Conservation (phyloP, 176 grass and related monocot genomes). For the maize (Zea mays) region Zm-B73-REFERENCE-NAM-5.0 NC_050105.1:141419501-141420000, state of each 20-base stretch:
- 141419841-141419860: constrained; percentile 52
- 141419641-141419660: constrained; percentile 15
- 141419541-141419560: constrained; percentile 49
- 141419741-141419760: constrained; percentile 39
- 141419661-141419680: constrained; percentile 68
- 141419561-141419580: constrained; percentile 53
- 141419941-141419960: constrained; percentile 63
- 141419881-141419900: constrained; percentile 28
- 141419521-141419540: constrained; percentile 66
- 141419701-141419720: constrained; percentile 71
- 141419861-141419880: constrained; percentile 35
- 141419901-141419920: constrained; percentile 61
- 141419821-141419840: constrained; percentile 55
- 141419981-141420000: constrained; percentile 85
- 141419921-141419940: constrained; percentile 72
- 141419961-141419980: constrained; percentile 89
- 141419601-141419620: constrained; percentile 50
- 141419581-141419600: constrained; percentile 58
- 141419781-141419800: constrained; percentile 69
- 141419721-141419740: constrained; percentile 54
- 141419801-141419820: constrained; percentile 57
- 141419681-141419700: constrained; percentile 64
- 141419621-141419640: constrained; percentile 47
- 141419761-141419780: constrained; percentile 64
- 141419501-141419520: constrained; percentile 48